These are phyloP conservation scores for Penstemon eatonii DNA, from an alignment of 257 asterid genomes.

Conservation along the genomic window DNA sequence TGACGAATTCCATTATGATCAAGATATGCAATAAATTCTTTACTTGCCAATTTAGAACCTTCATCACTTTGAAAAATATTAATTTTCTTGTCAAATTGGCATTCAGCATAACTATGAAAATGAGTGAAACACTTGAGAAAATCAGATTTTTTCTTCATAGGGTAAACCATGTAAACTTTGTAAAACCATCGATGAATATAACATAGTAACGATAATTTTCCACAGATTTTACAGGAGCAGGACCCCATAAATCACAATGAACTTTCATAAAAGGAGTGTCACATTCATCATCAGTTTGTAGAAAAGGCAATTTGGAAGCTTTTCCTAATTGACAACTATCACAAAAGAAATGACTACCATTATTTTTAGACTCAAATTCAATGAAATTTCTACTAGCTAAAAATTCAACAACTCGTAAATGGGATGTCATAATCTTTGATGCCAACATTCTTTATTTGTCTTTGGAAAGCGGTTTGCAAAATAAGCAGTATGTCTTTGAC, in stretches of 20 bases:
- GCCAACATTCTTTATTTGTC: not conserved
- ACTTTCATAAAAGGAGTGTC: slow-evolving; percentile 3
- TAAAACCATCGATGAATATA: slow-evolving; percentile 8
- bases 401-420: not conserved
- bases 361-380: not conserved
- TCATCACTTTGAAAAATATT: not conserved
- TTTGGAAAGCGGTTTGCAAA: not conserved
- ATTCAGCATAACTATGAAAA: slow-evolving; percentile 7
- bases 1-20: not conserved
- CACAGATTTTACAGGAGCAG: not conserved
- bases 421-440: not conserved
- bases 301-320: slow-evolving; percentile 2
- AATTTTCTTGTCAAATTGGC: not conserved
- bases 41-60: not conserved
- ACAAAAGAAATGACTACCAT: not conserved
- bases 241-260: slow-evolving; percentile 16
- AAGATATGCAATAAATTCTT: not conserved
- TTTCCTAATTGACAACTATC: slow-evolving; percentile 10
- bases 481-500: not conserved
- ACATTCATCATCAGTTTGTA: not conserved
- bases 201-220: slow-evolving; percentile 10
- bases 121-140: slow-evolving; percentile 6
- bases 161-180: slow-evolving; percentile 6
- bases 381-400: not conserved
- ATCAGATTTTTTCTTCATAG: slow-evolving; percentile 5